Conservation (phyloP, 345 rosid species). For the Noccaea bulbosa region DNA sequence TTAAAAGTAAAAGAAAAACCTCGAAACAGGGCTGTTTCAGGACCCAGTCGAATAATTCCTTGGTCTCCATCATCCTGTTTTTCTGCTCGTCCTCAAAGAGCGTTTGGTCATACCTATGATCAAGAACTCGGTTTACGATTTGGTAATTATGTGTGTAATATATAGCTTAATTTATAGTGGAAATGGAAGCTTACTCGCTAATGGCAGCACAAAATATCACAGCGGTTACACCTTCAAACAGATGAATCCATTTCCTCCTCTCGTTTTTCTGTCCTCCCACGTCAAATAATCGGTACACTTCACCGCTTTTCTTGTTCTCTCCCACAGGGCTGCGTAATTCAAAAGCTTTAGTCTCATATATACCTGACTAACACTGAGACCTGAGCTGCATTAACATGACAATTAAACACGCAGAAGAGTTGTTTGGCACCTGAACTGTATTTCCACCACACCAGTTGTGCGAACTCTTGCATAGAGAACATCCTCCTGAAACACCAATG, state of each 20-base stretch:
- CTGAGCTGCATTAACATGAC: neutral
- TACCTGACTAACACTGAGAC: neutral
- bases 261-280: slow-evolving; percentile 99
- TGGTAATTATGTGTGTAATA: neutral
- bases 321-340: slow-evolving; percentile 84
- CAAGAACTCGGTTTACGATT: neutral
- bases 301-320: slow-evolving; percentile 95
- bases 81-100: slow-evolving; percentile 90
- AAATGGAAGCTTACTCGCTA: slow-evolving; percentile 81
- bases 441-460: slow-evolving; percentile 96
- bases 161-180: neutral
- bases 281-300: slow-evolving; percentile 95
- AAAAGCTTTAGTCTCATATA: slow-evolving; percentile 29
- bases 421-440: slow-evolving; percentile 98
- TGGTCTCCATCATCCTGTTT: slow-evolving; percentile 95
- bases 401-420: no score
- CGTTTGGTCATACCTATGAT: slow-evolving; percentile 84
- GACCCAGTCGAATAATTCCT: slow-evolving; percentile 95
- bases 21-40: slow-evolving; percentile 97
- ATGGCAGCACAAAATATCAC: slow-evolving; percentile 97
- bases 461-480: slow-evolving; percentile 96
- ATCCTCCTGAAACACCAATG: slow-evolving; percentile 68
- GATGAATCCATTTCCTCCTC: slow-evolving; percentile 99
- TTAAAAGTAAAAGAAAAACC: slow-evolving; percentile 47
- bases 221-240: slow-evolving; percentile 98